Evolutionary conservation across 2,329 filamentous ascomycete genomes (phyloP).

Genomic region (Ophiostoma populinum): DNA sequence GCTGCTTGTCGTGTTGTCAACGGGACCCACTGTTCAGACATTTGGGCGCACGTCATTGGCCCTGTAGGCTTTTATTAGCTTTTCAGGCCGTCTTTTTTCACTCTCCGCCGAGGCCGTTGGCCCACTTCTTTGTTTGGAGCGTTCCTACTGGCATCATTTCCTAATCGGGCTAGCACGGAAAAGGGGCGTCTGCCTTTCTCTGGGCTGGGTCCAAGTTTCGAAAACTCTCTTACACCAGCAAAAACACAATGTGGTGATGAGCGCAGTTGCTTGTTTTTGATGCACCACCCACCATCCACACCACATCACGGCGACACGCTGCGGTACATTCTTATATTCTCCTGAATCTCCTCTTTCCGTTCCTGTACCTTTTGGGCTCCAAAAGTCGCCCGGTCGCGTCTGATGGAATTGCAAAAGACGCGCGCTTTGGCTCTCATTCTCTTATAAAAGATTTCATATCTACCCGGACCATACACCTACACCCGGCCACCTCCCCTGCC

Average conservation of each 20-base stretch:
- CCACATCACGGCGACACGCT: neutral
- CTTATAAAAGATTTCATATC: no score
- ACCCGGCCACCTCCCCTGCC: no score
- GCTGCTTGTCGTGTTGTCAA: slow-evolving; percentile 1
- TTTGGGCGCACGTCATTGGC: slow-evolving; percentile 2
- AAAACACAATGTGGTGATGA: no score
- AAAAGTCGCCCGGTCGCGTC: neutral
- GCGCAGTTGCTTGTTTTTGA: no score
- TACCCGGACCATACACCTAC: no score
- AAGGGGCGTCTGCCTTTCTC: slow-evolving; percentile 1
- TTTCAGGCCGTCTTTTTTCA: neutral
- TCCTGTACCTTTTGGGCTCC: neutral
- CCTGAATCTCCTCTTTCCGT: neutral
- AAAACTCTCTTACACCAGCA: slow-evolving; percentile 10
- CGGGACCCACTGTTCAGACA: neutral
- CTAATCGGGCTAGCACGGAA: slow-evolving; percentile 2
- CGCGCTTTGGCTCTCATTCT: neutral
- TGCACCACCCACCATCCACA: no score
- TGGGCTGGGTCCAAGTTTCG: neutral
- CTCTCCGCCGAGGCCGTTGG: slow-evolving; percentile 2
- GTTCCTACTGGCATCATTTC: slow-evolving; percentile 2
- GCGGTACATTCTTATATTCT: neutral
- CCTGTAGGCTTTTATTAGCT: neutral
- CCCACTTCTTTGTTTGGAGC: slow-evolving; percentile 4
- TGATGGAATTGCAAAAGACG: neutral